These are phyloP conservation scores for Metarhizium anisopliae DNA, from an alignment of 2,329 filamentous ascomycete species.

Conservation along the genomic window DNA sequence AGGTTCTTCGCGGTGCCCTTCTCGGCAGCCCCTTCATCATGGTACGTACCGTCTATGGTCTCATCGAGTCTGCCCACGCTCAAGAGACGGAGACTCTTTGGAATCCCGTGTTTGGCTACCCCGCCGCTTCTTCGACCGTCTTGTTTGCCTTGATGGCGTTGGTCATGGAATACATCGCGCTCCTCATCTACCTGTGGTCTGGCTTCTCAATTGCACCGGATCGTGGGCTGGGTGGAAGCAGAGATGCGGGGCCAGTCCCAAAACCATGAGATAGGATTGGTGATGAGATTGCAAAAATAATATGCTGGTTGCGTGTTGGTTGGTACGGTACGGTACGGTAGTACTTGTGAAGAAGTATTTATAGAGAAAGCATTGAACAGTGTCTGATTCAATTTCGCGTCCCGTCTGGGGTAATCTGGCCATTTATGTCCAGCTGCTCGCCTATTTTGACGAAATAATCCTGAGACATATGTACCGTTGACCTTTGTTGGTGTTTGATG, in stretches of 20 bases:
- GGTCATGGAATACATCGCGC: constrained; percentile 10
- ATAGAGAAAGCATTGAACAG: too few relatives aligned
- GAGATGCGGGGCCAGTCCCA: not conserved
- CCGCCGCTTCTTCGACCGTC: constrained; percentile 1
- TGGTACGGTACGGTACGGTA: too few relatives aligned
- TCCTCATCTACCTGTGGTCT: constrained; percentile 9
- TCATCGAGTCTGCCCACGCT: constrained; percentile 11
- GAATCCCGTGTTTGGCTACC: constrained; percentile 10
- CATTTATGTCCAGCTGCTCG: too few relatives aligned
- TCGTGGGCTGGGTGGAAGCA: not conserved
- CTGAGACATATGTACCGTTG: too few relatives aligned
- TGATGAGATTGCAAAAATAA: not conserved
- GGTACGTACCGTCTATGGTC: constrained; percentile 13
- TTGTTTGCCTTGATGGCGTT: constrained; percentile 10
- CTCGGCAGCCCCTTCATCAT: constrained; percentile 13
- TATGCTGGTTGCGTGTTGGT: too few relatives aligned
- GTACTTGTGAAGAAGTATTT: too few relatives aligned
- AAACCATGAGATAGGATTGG: not conserved
- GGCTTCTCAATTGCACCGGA: constrained; percentile 9
- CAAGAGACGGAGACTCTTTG: constrained; percentile 5
- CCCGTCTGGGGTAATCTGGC: too few relatives aligned
- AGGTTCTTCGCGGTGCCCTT: constrained; percentile 12
- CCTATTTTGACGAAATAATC: too few relatives aligned
- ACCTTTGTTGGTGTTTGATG: too few relatives aligned
- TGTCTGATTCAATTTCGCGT: too few relatives aligned